Percentiles rank a stretch among this genome's conserved stretches.
These are phyloP conservation scores for Ascosphaera apis DNA, from an alignment of 2,329 filamentous ascomycete genomes.

Conservation along the genomic window DNA sequence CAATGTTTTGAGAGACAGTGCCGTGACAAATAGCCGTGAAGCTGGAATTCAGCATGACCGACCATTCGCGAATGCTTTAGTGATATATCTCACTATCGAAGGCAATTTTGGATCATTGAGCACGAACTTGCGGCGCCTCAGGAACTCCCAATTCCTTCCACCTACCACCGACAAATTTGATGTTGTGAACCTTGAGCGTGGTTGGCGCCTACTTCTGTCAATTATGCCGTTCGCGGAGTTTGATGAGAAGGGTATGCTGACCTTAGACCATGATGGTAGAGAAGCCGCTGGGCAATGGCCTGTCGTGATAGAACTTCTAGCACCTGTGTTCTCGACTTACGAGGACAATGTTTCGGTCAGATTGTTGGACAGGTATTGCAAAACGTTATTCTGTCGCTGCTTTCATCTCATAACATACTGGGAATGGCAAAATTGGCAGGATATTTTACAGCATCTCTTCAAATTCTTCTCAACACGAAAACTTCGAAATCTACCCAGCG, in stretches of 20 bases:
- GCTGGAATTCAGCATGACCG: conserved; percentile 24
- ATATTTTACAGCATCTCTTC: conserved; percentile 29
- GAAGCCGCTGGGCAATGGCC: conserved; percentile 26
- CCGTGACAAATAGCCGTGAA: conserved; percentile 19
- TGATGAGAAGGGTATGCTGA: conserved; percentile 25
- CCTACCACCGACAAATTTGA: not conserved
- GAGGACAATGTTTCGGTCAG: conserved; percentile 16
- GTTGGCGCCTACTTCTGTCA: conserved; percentile 25
- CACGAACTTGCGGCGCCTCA: conserved; percentile 12
- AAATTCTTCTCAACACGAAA: conserved; percentile 35
- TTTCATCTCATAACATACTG: conserved; percentile 29
- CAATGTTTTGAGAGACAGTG: conserved; percentile 23
- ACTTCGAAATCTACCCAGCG: conserved; percentile 28
- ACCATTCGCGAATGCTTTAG: conserved; percentile 21
- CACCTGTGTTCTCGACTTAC: conserved; percentile 25
- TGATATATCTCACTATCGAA: conserved; percentile 5
- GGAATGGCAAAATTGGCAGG: conserved; percentile 34
- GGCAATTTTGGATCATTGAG: conserved; percentile 23
- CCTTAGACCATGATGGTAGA: conserved; percentile 18
- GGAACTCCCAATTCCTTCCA: not conserved
- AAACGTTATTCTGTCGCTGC: conserved; percentile 28
- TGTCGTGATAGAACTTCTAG: conserved; percentile 23
- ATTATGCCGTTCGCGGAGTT: conserved; percentile 31
- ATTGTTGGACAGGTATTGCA: conserved; percentile 31
- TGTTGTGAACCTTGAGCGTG: conserved; percentile 13